Percentiles rank a stretch among this genome's conserved stretches.
Conservation (phyloP, 805 yeast genomes). For the Brettanomyces sp. region DNA sequence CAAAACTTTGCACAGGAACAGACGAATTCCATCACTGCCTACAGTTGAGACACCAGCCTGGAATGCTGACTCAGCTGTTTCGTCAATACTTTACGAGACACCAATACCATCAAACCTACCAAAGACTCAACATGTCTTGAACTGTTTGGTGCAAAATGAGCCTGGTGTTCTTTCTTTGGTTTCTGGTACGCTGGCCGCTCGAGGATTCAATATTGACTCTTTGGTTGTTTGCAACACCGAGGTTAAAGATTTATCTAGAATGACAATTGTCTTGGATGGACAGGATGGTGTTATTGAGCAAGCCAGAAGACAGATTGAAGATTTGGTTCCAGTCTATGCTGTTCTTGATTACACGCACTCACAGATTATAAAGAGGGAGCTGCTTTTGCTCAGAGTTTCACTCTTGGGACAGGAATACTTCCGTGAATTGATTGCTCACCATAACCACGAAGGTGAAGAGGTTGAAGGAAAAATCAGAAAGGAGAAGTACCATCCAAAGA, state of each 20-base stretch:
- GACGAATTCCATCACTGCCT: constrained; percentile 83
- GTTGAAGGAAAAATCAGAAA: constrained; percentile 33
- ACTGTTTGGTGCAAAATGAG: constrained; percentile 96
- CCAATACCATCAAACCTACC: constrained; percentile 57
- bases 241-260: constrained; percentile 87
- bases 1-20: constrained; percentile 82
- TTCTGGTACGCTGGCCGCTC: constrained; percentile 92
- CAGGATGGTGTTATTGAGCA: constrained; percentile 96
- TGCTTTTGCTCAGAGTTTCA: constrained; percentile 84
- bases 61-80: constrained; percentile 95
- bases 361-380: constrained; percentile 84
- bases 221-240: constrained; percentile 95
- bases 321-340: constrained; percentile 96
- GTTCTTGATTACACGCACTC: constrained; percentile 90
- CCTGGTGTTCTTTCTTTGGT: constrained; percentile 94
- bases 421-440: constrained; percentile 86
- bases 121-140: constrained; percentile 77
- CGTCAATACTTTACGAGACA: constrained; percentile 89
- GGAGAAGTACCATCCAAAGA: constrained; percentile 72
- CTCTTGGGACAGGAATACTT: constrained; percentile 97
- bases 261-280: constrained; percentile 92
- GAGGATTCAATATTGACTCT: constrained; percentile 98
- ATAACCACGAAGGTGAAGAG: constrained; percentile 40
- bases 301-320: constrained; percentile 96
- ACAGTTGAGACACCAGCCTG: constrained; percentile 88